These are phyloP conservation scores for Fusarium abutilonis DNA, from an alignment of 2,329 filamentous ascomycete genomes.

Conservation along the genomic window DNA sequence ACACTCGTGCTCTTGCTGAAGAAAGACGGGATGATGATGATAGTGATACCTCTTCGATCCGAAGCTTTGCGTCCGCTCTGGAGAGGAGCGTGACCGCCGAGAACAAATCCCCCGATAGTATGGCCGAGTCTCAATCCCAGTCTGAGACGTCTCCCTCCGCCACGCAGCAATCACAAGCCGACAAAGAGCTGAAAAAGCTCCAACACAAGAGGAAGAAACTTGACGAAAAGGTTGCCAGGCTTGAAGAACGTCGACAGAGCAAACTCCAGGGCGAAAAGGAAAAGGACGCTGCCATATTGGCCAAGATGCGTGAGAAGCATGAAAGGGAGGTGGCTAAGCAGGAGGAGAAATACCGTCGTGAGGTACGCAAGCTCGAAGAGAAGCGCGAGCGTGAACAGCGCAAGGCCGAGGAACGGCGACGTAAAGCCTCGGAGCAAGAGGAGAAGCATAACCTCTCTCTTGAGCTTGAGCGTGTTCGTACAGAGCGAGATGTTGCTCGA, in stretches of 20 bases:
- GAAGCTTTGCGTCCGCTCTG: constrained; percentile 61
- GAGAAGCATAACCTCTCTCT: constrained; percentile 59
- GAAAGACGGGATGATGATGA: constrained; percentile 41
- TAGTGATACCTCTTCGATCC: constrained; percentile 59
- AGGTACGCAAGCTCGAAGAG: constrained; percentile 71
- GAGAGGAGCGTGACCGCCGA: constrained; percentile 50
- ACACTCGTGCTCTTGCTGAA: constrained; percentile 37
- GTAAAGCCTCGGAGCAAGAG: constrained; percentile 64
- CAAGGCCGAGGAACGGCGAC: constrained; percentile 63
- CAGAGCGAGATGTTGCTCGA: constrained; percentile 63
- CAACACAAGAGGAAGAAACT: constrained; percentile 69
- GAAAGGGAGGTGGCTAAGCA: constrained; percentile 71
- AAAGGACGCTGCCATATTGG: constrained; percentile 60
- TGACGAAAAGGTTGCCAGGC: constrained; percentile 69
- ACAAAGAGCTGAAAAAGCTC: constrained; percentile 73
- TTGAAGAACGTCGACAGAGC: constrained; percentile 58
- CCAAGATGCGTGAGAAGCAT: constrained; percentile 71
- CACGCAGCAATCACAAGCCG: constrained; percentile 47
- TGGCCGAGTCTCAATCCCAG: constrained; percentile 46
- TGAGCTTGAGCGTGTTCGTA: constrained; percentile 62
- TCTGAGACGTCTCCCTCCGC: constrained; percentile 53
- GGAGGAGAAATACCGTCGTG: constrained; percentile 71
- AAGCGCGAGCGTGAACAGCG: constrained; percentile 70
- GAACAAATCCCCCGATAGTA: constrained; percentile 42
- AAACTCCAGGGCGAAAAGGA: constrained; percentile 60